Evolutionary conservation across 257 asterid species (phyloP).

Genomic region (Coffea eugenioides): DNA sequence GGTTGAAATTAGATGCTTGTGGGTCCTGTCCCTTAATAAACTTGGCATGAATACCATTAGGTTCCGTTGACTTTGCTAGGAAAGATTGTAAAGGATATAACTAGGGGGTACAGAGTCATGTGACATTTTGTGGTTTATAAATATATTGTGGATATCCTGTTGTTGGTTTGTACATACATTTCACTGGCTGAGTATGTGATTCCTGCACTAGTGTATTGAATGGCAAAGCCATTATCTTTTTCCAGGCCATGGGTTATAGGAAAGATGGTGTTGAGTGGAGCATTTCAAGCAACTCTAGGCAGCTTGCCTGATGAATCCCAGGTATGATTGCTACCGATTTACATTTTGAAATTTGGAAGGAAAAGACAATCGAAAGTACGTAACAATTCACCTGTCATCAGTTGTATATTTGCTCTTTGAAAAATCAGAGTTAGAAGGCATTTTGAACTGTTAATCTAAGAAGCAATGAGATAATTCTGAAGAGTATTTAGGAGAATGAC

Average conservation of each 20-base stretch:
- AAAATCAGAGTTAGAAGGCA: not conserved
- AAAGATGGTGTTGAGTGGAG: conserved; percentile 20
- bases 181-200: not conserved
- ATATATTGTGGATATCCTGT: not conserved
- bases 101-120: not conserved
- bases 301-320: conserved; percentile 18
- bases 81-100: not conserved
- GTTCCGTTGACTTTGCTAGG: not conserved
- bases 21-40: not conserved
- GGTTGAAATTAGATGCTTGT: not conserved
- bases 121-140: not conserved
- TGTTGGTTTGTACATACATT: not conserved
- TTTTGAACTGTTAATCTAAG: not conserved
- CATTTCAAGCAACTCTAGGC: conserved; percentile 9
- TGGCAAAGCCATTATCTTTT: not conserved
- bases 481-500: not conserved
- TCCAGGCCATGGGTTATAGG: conserved; percentile 51
- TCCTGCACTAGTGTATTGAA: not conserved
- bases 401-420: not conserved
- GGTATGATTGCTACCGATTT: conserved; percentile 17
- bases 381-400: not conserved
- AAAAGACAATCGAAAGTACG: too few species aligned
- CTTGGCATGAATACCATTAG: not conserved
- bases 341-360: not conserved
- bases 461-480: not conserved